Conservation (phyloP, 805 yeast species). For the Phaffomyces opuntiae region DNA sequence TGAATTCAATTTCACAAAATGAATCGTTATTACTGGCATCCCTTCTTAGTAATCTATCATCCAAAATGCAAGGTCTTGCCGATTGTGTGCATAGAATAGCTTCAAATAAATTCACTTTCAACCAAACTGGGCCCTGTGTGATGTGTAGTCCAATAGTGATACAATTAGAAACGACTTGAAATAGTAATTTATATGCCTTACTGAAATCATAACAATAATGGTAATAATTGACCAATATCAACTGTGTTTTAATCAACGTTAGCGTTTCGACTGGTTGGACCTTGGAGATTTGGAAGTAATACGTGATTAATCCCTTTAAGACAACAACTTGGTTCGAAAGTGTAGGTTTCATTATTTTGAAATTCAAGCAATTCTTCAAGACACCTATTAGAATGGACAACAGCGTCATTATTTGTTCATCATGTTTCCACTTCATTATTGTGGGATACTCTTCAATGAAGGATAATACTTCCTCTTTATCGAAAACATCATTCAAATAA, state of each 20-base stretch:
- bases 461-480: constrained; percentile 6
- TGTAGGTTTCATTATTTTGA: neutral
- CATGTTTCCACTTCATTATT: constrained; percentile 10
- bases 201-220: constrained; percentile 13
- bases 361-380: constrained; percentile 9
- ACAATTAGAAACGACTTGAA: constrained; percentile 17
- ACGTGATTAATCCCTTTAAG: constrained; percentile 3
- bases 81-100: constrained; percentile 12
- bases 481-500: constrained; percentile 14
- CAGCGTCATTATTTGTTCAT: constrained; percentile 16
- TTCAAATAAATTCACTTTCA: constrained; percentile 15
- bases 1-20: constrained; percentile 13
- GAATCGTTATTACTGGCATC: constrained; percentile 5
- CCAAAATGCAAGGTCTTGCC: constrained; percentile 16
- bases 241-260: constrained; percentile 14
- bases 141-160: constrained; percentile 17
- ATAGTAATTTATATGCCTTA: constrained; percentile 19
- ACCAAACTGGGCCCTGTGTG: constrained; percentile 16
- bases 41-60: constrained; percentile 7
- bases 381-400: constrained; percentile 16
- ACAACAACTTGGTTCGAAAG: neutral
- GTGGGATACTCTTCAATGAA: constrained; percentile 9
- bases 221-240: constrained; percentile 14
- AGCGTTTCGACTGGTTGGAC: constrained; percentile 12
- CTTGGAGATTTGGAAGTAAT: constrained; percentile 16